Conservation (phyloP, 2,329 filamentous ascomycete genomes). For the Cladosporium sphaerospermum region DNA sequence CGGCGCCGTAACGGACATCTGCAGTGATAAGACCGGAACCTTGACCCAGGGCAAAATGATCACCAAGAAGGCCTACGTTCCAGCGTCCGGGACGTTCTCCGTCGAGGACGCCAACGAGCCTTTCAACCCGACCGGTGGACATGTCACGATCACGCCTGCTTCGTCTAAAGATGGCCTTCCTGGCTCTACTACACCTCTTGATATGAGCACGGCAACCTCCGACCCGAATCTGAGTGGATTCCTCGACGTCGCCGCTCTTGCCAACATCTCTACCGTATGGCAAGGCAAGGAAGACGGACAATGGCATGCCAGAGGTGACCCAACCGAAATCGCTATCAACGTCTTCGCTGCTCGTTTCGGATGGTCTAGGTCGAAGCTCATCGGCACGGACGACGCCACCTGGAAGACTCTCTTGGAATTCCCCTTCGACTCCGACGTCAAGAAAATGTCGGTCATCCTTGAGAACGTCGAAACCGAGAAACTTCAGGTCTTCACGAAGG, state of each 20-base stretch:
- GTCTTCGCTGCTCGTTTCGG: slow-evolving; percentile 64
- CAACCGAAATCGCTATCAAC: slow-evolving; percentile 68
- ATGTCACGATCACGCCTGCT: slow-evolving; percentile 41
- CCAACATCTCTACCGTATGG: slow-evolving; percentile 59
- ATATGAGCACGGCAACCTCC: not conserved
- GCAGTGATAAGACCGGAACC: slow-evolving; percentile 63
- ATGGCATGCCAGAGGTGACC: slow-evolving; percentile 61
- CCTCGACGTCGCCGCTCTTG: slow-evolving; percentile 50
- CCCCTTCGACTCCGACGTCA: slow-evolving; percentile 67
- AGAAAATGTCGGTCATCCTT: slow-evolving; percentile 71
- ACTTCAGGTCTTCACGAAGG: slow-evolving; percentile 54
- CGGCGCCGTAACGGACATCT: slow-evolving; percentile 60
- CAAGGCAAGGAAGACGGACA: slow-evolving; percentile 45
- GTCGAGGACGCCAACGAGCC: slow-evolving; percentile 53
- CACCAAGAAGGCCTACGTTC: slow-evolving; percentile 56
- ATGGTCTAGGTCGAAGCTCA: slow-evolving; percentile 18
- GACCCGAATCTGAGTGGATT: slow-evolving; percentile 4
- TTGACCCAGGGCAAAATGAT: slow-evolving; percentile 54
- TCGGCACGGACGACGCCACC: slow-evolving; percentile 39
- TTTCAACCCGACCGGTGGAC: slow-evolving; percentile 54
- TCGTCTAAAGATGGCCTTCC: not conserved
- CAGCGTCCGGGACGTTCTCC: slow-evolving; percentile 54
- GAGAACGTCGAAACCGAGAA: slow-evolving; percentile 49
- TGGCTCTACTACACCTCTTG: not conserved
- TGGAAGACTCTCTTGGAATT: slow-evolving; percentile 61